Evolutionary conservation across 768 basidiomycete genomes (phyloP).

Genomic region (Strobilomyces echinocephalus): DNA sequence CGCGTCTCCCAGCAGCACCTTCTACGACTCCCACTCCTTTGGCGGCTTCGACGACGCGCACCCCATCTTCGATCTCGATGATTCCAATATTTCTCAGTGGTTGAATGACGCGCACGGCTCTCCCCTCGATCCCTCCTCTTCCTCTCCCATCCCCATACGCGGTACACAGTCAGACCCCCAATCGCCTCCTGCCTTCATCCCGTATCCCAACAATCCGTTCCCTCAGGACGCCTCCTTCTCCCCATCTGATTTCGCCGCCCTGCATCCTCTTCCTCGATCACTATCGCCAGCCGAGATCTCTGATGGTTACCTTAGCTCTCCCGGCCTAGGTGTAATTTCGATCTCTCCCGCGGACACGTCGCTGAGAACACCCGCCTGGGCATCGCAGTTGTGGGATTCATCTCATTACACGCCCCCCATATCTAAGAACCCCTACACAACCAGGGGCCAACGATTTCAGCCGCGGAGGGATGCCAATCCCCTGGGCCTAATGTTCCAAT

Average conservation of each 20-base stretch:
- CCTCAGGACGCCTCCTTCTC: conserved; percentile 52
- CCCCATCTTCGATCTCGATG: conserved; percentile 38
- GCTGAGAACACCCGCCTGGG: conserved; percentile 59
- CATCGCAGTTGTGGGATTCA: conserved; percentile 59
- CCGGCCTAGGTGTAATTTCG: conserved; percentile 46
- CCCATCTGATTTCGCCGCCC: conserved; percentile 55
- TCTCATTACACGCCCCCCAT: conserved; percentile 43
- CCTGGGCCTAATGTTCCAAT: conserved; percentile 58
- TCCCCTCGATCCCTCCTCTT: conserved; percentile 33
- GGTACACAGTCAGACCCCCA: conserved; percentile 38
- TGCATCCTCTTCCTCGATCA: conserved; percentile 60
- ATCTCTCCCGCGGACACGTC: conserved; percentile 61
- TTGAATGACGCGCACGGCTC: conserved; percentile 53
- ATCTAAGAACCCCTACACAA: conserved; percentile 39
- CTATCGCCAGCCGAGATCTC: conserved; percentile 53
- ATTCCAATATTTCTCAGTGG: conserved; percentile 51
- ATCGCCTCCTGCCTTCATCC: conserved; percentile 43
- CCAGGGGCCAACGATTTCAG: conserved; percentile 35
- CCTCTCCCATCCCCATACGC: conserved; percentile 65
- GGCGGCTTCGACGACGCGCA: conserved; percentile 31
- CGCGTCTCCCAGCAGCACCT: conserved; percentile 35
- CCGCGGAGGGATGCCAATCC: conserved; percentile 40
- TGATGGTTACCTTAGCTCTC: conserved; percentile 40
- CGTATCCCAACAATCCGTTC: conserved; percentile 47
- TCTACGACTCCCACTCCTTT: conserved; percentile 32